A percentile compares a stretch with the other conserved stretches of the same genome.
Evolutionary conservation across 129 eudicot genomes (phyloP).

Genomic region (Flaveria bidentis): DNA sequence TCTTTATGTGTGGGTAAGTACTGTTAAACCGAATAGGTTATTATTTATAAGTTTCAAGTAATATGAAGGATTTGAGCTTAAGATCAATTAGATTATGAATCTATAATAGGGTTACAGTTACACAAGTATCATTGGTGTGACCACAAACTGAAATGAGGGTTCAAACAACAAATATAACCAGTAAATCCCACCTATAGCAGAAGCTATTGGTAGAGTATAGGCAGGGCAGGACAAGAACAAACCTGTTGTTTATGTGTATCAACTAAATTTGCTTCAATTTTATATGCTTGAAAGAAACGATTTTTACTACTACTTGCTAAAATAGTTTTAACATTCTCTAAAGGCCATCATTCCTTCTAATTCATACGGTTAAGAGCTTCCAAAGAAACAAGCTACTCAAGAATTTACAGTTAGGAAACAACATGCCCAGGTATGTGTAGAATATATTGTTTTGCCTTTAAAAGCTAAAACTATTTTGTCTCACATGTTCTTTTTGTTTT

Average conservation of each 20-base stretch:
- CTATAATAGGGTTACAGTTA: slow-evolving; percentile 40
- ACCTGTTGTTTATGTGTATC: neutral
- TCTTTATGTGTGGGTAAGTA: too few species aligned
- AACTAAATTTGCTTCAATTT: neutral
- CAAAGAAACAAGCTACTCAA: slow-evolving; percentile 91
- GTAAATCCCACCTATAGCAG: too few species aligned
- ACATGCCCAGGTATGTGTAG: slow-evolving; percentile 68
- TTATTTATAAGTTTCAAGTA: too few species aligned
- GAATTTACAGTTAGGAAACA: slow-evolving; percentile 76
- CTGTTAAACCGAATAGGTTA: too few species aligned
- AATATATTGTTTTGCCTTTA: slow-evolving; percentile 4
- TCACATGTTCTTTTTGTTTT: slow-evolving; percentile 15
- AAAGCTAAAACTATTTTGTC: neutral
- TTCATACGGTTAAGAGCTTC: slow-evolving; percentile 77
- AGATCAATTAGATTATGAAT: too few species aligned
- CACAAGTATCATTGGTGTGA: too few species aligned
- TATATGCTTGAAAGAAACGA: neutral
- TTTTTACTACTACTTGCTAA: neutral
- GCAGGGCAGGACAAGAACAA: too few species aligned
- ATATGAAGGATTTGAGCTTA: too few species aligned
- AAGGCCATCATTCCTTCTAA: slow-evolving; percentile 3
- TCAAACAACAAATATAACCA: neutral
- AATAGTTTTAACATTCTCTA: slow-evolving; percentile 3
- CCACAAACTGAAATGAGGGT: too few species aligned
- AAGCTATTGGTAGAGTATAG: too few species aligned